A percentile compares a stretch with the other conserved stretches of the same genome.
phyloP scores from a whole-genome alignment of 2,329 filamentous ascomycete species.

The Remersonia thermophila region DNA sequence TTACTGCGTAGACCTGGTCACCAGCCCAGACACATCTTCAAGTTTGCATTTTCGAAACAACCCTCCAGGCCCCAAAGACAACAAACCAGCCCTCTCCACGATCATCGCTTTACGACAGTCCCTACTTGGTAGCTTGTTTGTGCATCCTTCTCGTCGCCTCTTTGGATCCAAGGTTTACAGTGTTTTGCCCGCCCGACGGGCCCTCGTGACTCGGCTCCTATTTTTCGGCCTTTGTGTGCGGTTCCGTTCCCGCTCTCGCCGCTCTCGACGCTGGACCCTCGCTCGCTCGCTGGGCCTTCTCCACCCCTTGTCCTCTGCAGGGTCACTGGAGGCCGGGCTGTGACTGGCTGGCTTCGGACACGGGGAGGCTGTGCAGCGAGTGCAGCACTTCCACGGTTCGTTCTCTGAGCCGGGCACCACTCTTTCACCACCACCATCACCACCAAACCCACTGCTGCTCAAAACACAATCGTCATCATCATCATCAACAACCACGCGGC shows the following conservation, averaged over 20 bases:
- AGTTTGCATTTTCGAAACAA: constrained; percentile 1
- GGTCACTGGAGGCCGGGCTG: neutral
- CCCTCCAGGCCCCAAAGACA: constrained; percentile 8
- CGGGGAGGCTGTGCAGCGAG: constrained; percentile 11
- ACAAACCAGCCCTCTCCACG: constrained; percentile 7
- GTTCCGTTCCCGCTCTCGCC: constrained; percentile 2
- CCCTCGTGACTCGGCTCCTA: constrained; percentile 6
- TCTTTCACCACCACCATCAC: constrained; percentile 1
- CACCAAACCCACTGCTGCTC: constrained; percentile 3
- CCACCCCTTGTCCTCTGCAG: too few relatives aligned
- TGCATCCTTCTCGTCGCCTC: constrained; percentile 3
- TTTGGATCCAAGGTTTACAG: too few relatives aligned
- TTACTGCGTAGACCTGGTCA: too few relatives aligned
- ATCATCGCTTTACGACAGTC: too few relatives aligned
- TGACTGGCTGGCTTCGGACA: constrained; percentile 9
- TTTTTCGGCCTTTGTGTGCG: constrained; percentile 8
- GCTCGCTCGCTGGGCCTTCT: neutral
- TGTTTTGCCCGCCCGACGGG: neutral
- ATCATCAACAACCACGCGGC: neutral
- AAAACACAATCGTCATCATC: too few relatives aligned
- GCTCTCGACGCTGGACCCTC: constrained; percentile 1
- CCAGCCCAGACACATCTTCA: too few relatives aligned
- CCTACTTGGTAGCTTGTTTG: too few relatives aligned
- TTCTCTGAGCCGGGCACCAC: constrained; percentile 5
- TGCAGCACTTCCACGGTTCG: neutral